Base-by-base conservation (phyloP, 495 filamentous ascomycete species). In the Immersiella caudata region DNA sequence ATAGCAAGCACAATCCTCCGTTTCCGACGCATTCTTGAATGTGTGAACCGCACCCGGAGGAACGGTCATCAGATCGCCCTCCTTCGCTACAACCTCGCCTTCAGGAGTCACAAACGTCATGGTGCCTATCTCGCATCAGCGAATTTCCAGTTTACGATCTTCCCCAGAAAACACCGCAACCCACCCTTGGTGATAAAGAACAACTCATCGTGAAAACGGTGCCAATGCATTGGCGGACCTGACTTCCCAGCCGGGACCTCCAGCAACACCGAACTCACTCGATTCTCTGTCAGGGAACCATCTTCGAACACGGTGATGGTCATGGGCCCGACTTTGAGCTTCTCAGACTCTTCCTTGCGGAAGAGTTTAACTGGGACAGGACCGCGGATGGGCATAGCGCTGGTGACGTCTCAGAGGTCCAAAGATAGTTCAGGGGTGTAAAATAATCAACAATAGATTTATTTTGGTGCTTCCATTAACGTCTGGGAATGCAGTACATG, bases 191-290 rank as follows among this genome's bases (percentile, higher is more conserved):
- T 85, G 25, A 86, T 75, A 51, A 85, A 74, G 75, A 87, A 87
- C 29, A 81, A 79, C 75, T 86, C 83, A 67, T 86, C 83, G 73
- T 87, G 85, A 79, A 86, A 76, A 0, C 74, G 69, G 61, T 77
- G 74, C 75, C 78, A 78, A 50, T 78, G 75, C 73, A 77, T 72
- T 0, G 74, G 76, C 11, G 84, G 85, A 4, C 83, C 85, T 5
- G 79, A 72, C 14, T 78, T 80, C 0, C 77, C 77, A 0, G 83
- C 74, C 0, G 82, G 81, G 11, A 87, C 59, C 63, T 76, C 80
- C 60, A 86, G 69, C 62, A 82, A 76, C 40, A 84, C 79, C 27
- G 70, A 58, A 62, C 82, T 80, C 67, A 87, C 75, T 57, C 84
- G 81, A 73, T 84, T 82, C 69, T 83, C 81, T 20, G 74, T 78